Evolutionary conservation across 176 grass and related monocot genomes (phyloP).

Genomic region (Canna indica): DNA sequence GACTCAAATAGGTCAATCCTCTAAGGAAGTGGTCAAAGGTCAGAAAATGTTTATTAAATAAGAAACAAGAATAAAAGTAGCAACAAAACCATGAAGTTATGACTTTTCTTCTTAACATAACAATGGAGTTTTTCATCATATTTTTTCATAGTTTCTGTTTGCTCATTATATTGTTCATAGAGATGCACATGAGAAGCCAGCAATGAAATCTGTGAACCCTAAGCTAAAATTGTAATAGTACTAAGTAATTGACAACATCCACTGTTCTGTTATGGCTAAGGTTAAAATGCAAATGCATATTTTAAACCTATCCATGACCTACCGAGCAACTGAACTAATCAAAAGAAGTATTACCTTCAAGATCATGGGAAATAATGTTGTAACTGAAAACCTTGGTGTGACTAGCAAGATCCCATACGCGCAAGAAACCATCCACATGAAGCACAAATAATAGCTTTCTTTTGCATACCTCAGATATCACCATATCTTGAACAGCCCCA

Average conservation of each 20-base stretch:
- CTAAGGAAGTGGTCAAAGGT: background rate
- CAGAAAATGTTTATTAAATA: background rate
- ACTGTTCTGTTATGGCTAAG: no score
- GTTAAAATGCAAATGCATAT: background rate
- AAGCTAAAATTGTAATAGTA: no score
- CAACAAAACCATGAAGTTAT: background rate
- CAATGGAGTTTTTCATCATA: no score
- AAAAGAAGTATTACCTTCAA: conserved; percentile 40
- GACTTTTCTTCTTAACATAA: no score
- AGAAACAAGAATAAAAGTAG: background rate
- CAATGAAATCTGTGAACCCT: no score
- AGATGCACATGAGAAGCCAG: no score
- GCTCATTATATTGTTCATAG: no score
- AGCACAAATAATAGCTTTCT: conserved; percentile 69
- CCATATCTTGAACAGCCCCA: conserved; percentile 79
- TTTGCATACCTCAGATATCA: conserved; percentile 46
- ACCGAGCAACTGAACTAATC: background rate
- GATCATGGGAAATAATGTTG: conserved; percentile 42
- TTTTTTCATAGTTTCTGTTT: no score
- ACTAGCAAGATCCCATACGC: conserved; percentile 75
- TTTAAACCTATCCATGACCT: background rate
- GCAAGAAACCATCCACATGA: conserved; percentile 71
- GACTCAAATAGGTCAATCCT: background rate
- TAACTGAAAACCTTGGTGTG: conserved; percentile 50
- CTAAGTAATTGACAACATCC: no score